Evolutionary conservation across 495 filamentous ascomycete genomes (phyloP), one percentile per base, ranked within the genome.

Genomic region (Lepraria neglecta): DNA sequence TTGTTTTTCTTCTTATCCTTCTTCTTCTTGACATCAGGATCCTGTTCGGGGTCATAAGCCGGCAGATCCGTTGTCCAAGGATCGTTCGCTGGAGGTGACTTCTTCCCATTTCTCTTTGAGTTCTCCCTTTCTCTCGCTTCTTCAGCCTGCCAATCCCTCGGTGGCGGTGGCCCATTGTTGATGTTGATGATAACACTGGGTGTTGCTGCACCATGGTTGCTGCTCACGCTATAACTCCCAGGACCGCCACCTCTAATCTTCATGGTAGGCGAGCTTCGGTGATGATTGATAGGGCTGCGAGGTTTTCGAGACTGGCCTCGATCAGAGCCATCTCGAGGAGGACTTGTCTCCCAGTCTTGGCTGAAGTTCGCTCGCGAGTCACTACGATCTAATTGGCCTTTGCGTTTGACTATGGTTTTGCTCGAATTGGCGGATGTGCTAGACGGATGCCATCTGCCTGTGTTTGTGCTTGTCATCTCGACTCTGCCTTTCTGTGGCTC

Each of bases 11-110:
- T 42, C 11, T 44, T 53, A 46, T 60, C 46, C 0, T 50, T 59
- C 5, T 56, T 45, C 19, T 40, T 19, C 10, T 43, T 45, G 31
- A 38, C 11, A 19, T 48, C 30, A 17, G 50, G 15, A n/a, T 60
- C 50, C 6, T 28, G 19, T 2, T 24, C 38, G 21, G 60, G 15
- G 43, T 63, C 53, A 24, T 53, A 53, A n/a, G 56, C 56, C 33
- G 54, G 63, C 3, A 62, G 46, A 31, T 58, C 60, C 17, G 59
- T 38, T 6, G 35, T 60, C 51, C 51, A 56, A 6, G 42, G 59
- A 33, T 61, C 51, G 17, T 53, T 47, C 30, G 59, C 59, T 3
- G 58, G 33, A 12, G 58, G 12, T 0, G 9, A 12, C 47, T 45
- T 11, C 47, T 31, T 60, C 21, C 21, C 14, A 33, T 28, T 56